phyloP scores from a whole-genome alignment of 1,139 yeast genomes.

The Meyerozyma carpophila region DNA sequence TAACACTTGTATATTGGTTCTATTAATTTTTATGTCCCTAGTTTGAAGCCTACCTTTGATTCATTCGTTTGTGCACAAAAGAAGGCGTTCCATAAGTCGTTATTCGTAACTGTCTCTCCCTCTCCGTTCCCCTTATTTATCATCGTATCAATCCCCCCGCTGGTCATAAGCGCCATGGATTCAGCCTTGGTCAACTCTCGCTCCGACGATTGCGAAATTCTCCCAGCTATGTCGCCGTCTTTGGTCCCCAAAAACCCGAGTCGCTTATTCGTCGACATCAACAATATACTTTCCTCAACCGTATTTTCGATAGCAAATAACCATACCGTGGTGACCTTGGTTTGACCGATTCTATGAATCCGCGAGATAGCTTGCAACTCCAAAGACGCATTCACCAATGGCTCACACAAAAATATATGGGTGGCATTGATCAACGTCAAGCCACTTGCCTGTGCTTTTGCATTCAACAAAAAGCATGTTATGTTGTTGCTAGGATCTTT shows the following conservation, averaged over 20 bases:
- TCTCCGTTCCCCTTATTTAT: slow-evolving; percentile 37
- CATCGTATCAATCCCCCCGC: slow-evolving; percentile 36
- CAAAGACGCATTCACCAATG: slow-evolving; percentile 79
- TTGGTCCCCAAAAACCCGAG: slow-evolving; percentile 27
- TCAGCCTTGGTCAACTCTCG: slow-evolving; percentile 27
- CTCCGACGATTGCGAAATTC: slow-evolving; percentile 10
- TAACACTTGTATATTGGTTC: not conserved
- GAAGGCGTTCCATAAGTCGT: slow-evolving; percentile 58
- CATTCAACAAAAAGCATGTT: slow-evolving; percentile 82
- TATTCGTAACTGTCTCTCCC: slow-evolving; percentile 53
- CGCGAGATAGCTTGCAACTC: slow-evolving; percentile 91
- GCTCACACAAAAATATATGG: slow-evolving; percentile 87
- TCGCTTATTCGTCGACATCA: slow-evolving; percentile 48
- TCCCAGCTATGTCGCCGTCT: not conserved
- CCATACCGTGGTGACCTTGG: slow-evolving; percentile 78
- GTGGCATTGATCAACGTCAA: slow-evolving; percentile 86
- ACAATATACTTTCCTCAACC: slow-evolving; percentile 86
- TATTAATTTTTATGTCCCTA: not conserved
- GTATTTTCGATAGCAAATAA: slow-evolving; percentile 78
- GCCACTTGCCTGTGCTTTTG: slow-evolving; percentile 86
- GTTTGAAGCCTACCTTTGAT: not conserved
- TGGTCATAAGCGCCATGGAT: slow-evolving; percentile 31
- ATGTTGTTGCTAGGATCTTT: slow-evolving; percentile 51
- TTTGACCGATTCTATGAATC: slow-evolving; percentile 89
- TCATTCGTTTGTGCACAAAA: slow-evolving; percentile 29